phyloP scores from a whole-genome alignment of 2,329 filamentous ascomycete genomes.

The Colletotrichum sp. region DNA sequence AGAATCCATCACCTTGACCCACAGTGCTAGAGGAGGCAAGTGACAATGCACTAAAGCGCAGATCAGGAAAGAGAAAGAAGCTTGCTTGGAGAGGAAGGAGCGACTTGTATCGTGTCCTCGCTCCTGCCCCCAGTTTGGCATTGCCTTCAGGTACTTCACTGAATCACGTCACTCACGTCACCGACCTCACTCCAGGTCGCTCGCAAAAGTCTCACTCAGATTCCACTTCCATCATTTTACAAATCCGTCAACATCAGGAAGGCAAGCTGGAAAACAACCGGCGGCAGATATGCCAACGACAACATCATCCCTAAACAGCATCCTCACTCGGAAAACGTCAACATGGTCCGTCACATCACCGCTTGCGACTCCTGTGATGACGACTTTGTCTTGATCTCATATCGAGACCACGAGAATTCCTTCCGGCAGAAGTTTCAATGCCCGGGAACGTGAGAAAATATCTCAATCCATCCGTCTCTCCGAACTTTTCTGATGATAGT shows the following conservation, averaged over 20 bases:
- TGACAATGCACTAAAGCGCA: neutral
- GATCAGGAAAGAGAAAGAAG: neutral
- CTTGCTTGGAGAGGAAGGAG: neutral
- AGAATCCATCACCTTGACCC: neutral
- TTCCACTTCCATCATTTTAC: neutral
- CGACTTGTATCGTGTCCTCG: neutral
- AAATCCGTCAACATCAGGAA: neutral
- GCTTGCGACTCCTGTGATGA: neutral
- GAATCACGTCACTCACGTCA: neutral
- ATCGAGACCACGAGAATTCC: neutral
- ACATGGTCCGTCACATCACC: neutral
- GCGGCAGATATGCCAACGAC: neutral
- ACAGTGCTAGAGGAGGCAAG: neutral
- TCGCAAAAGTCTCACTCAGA: neutral
- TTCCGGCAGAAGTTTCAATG: neutral
- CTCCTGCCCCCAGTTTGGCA: neutral
- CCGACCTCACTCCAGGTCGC: neutral
- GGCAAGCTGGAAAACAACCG: neutral
- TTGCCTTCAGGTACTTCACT: neutral
- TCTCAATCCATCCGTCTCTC: neutral
- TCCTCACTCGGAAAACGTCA: neutral
- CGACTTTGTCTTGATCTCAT: neutral
- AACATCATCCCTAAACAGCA: neutral
- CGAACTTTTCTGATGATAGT: neutral
- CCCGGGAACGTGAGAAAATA: neutral